Base-by-base conservation (phyloP, 2,329 filamentous ascomycete species). In the Aureobasidium zeae region DNA sequence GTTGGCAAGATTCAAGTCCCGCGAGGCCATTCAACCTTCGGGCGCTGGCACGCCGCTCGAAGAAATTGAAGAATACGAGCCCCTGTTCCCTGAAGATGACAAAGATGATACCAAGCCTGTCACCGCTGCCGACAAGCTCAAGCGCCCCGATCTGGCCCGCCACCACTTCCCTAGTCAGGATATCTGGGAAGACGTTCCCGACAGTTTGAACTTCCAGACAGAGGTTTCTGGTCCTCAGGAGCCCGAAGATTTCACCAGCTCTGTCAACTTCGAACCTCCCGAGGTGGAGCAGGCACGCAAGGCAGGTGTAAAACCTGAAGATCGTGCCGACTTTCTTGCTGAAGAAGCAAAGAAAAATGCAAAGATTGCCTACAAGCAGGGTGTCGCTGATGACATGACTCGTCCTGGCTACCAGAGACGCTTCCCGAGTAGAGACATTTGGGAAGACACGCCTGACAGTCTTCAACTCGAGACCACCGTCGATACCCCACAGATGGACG, bases 121-220 rank as follows among this genome's bases (percentile, higher is more conserved):
- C 37, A 70, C 70, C n/a, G 64, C 70, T 22, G 66, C 66, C 22
- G 71, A 77, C 47, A 72, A 72, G 50, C 67, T 78, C 52, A 78
- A 76, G 60, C 64, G 68, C 31, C 67, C 69, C 20, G 67, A 65
- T 41, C 59, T 70, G 46, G 65, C 66, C 39, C 60, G 66, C 38
- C 68, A 71, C 50, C 81, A 82, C 49, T 98, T 98, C 63, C 91
- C 91, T 1, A 95, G 88, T 62, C 83, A 88, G 60, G 91, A 98
- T 60, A 77, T 96, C 29, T 98, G 91, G 91, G 91, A 98, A 66
- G 93, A 98, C 61, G 82, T 86, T 0, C 91, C 93, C 3, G 83
- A 80, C 57, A 94, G 87, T 63, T 71, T 86, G 41, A 79, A 91
- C 56, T 78, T 77, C 36, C 68, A 74, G 24, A 80, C 88, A 3